Conservation (phyloP, 192 early-diverging fungal species). For the Pilobolus umbonatus region DNA sequence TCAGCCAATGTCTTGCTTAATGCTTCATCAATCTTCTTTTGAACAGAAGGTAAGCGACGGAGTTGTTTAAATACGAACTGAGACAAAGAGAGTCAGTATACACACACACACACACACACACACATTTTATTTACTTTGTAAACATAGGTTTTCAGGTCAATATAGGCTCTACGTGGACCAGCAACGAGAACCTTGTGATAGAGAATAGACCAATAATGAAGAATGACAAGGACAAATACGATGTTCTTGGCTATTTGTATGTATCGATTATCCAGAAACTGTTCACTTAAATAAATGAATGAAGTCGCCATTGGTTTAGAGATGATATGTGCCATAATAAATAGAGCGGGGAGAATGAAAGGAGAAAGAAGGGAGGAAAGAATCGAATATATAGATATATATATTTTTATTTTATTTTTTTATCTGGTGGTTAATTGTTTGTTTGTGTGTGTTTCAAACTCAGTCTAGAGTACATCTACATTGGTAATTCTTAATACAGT, state of each 20-base stretch:
- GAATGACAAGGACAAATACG: slow-evolving; percentile 55
- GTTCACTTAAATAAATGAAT: background rate
- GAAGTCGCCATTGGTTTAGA: background rate
- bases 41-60: slow-evolving; percentile 46
- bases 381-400: background rate
- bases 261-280: slow-evolving; percentile 6
- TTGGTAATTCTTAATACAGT: slow-evolving; percentile 71
- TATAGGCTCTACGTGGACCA: slow-evolving; percentile 48
- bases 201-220: slow-evolving; percentile 39
- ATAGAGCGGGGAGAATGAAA: background rate
- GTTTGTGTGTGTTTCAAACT: background rate
- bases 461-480: slow-evolving; percentile 44
- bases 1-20: slow-evolving; percentile 72
- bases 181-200: slow-evolving; percentile 48
- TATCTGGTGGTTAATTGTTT: background rate
- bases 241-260: slow-evolving; percentile 43
- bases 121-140: slow-evolving; percentile 36
- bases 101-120: background rate
- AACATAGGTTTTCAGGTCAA: slow-evolving; percentile 38
- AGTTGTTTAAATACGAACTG: slow-evolving; percentile 48
- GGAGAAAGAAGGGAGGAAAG: background rate
- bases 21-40: slow-evolving; percentile 65
- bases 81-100: slow-evolving; percentile 6
- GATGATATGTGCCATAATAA: background rate
- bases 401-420: slow-evolving; percentile 11